Evolutionary conservation across 176 grass and related monocot species (phyloP), one percentile per base, ranked within the genome.

Genomic region (Olyra latifolia): DNA sequence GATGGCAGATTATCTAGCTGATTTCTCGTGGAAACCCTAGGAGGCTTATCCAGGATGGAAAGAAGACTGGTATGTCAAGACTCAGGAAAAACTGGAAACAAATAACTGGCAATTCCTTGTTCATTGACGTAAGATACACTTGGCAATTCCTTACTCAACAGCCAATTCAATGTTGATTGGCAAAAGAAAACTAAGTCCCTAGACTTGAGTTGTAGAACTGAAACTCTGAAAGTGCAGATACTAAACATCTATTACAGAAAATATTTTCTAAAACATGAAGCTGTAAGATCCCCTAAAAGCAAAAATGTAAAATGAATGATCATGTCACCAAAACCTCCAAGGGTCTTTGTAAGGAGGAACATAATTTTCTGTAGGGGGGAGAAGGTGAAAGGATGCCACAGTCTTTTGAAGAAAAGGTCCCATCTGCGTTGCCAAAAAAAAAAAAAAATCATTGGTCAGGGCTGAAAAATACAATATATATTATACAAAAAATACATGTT

Each of bases 241-340:
- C 53, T 77, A 42, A 63, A 63, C 8, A 65, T 85, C 25, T 10
- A 61, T 66, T 77, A 81, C 19, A 57, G 41, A 42, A 67, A 72
- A 77, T 65, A 66, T 20, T 6, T 22, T 82, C 72, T 66, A 53
- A 76, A 85, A 73, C 46, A 19, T 78, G 28, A 60, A 67, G 49
- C 4, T 12, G 22, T 14, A 40, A 22, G 74, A 66, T 58, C 20
- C 25, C 2, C 54, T 39, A 63, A 28, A 60, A 48, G 19, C 15
- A 24, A 66, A 44, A 65, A 9, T 29, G 55, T 13, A 82, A 30
- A 82, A 77, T 41, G 24, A 55, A 89, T 39, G 4, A 23, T 16
- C 48, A 10, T 64, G 30, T 95, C 87, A 99, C 96, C 96, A 95
- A 91, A 99, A 99, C 83, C 96, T 99, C 96, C 96, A 95, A 27